phyloP scores from a whole-genome alignment of 352 stramenopile species.

The Detonula confervacea region DNA sequence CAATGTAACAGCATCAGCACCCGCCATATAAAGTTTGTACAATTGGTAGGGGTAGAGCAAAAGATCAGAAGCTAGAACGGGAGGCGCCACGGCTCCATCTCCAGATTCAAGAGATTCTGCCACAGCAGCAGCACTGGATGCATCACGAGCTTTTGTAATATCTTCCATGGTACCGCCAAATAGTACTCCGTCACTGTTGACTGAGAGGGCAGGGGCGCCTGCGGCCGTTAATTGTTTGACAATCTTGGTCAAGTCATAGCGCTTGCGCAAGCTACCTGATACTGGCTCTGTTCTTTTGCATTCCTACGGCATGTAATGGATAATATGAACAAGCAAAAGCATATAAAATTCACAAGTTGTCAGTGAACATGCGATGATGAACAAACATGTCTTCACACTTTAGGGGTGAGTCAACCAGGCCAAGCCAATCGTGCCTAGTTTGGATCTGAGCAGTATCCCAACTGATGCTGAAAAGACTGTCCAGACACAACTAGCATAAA shows the following conservation, averaged over 20 bases:
- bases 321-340: not conserved
- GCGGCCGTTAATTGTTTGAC: slow-evolving; percentile 62
- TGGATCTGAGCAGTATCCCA: too few species aligned
- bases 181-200: slow-evolving; percentile 81
- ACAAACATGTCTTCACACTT: too few species aligned
- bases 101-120: slow-evolving; percentile 46
- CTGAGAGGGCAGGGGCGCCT: slow-evolving; percentile 59
- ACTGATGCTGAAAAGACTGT: too few species aligned
- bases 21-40: slow-evolving; percentile 80
- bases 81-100: slow-evolving; percentile 67
- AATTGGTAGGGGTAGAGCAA: slow-evolving; percentile 84
- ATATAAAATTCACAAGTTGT: not conserved
- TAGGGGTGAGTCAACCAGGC: too few species aligned
- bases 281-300: slow-evolving; percentile 79
- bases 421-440: too few species aligned
- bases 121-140: slow-evolving; percentile 51
- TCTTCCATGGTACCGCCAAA: slow-evolving; percentile 81
- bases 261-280: slow-evolving; percentile 73
- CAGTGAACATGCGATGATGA: not conserved
- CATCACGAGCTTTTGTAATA: slow-evolving; percentile 64
- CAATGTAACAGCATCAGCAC: slow-evolving; percentile 79
- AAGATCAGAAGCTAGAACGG: slow-evolving; percentile 80
- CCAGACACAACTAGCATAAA: too few species aligned
- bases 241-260: slow-evolving; percentile 79
- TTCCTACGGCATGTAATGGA: slow-evolving; percentile 31